These are phyloP conservation scores for Achaetomium macrosporum DNA, from an alignment of 2,329 filamentous ascomycete species.

Conservation along the genomic window DNA sequence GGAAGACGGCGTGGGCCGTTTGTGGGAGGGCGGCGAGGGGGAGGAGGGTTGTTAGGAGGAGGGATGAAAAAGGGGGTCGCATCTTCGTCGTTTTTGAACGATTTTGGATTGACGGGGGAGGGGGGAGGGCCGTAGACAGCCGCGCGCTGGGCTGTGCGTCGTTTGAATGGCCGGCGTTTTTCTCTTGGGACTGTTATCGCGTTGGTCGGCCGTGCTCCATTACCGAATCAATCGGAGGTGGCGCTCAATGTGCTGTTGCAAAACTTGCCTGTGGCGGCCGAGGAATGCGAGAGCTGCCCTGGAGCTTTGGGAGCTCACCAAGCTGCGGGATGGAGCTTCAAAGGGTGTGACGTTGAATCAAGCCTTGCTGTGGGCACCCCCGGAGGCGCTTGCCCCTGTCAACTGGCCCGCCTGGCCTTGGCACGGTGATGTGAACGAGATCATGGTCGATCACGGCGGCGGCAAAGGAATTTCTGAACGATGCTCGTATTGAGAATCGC, in stretches of 20 bases:
- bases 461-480: too few relatives aligned
- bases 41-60: slow-evolving; percentile 17
- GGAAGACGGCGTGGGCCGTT: slow-evolving; percentile 64
- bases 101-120: too few relatives aligned
- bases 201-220: too few relatives aligned
- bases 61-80: not conserved
- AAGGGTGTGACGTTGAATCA: slow-evolving; percentile 21
- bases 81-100: slow-evolving; percentile 1
- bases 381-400: not conserved
- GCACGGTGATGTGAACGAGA: not conserved
- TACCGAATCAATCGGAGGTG: too few relatives aligned
- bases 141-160: not conserved
- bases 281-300: not conserved
- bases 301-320: slow-evolving; percentile 5
- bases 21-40: slow-evolving; percentile 34
- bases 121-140: too few relatives aligned
- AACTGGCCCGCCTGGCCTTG: not conserved
- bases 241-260: too few relatives aligned
- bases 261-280: not conserved
- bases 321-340: slow-evolving; percentile 6
- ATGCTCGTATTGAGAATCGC: too few relatives aligned
- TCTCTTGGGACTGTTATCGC: too few relatives aligned
- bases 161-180: not conserved
- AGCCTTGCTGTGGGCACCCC: slow-evolving; percentile 8
- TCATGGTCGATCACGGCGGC: too few relatives aligned